These are phyloP conservation scores for Alternaria brassicae DNA, from an alignment of 2,329 filamentous ascomycete species.

Conservation along the genomic window DNA sequence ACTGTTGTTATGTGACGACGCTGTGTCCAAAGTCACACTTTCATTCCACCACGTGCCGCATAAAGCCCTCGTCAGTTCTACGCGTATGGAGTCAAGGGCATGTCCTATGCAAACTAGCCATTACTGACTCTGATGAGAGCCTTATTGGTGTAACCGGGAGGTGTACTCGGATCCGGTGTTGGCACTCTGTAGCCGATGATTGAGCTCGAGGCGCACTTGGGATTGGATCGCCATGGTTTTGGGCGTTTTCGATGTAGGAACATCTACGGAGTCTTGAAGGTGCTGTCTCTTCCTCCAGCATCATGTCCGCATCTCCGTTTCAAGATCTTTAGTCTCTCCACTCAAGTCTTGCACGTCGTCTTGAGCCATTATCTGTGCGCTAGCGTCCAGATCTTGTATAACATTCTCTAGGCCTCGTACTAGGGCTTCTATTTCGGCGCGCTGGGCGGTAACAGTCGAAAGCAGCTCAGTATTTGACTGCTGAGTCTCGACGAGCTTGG, in stretches of 20 bases:
- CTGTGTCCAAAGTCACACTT: not conserved
- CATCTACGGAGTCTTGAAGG: not conserved
- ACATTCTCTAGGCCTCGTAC: slow-evolving; percentile 63
- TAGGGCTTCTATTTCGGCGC: slow-evolving; percentile 64
- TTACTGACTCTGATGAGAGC: not conserved
- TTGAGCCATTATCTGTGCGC: slow-evolving; percentile 51
- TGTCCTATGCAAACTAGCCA: not conserved
- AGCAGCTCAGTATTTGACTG: slow-evolving; percentile 62
- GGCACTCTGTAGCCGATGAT: not conserved
- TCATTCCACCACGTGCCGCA: not conserved
- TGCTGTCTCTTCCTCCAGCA: not conserved
- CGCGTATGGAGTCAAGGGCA: not conserved
- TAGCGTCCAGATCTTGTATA: slow-evolving; percentile 63
- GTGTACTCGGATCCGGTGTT: not conserved
- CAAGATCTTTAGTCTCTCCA: slow-evolving; percentile 45
- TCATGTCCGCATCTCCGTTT: slow-evolving; percentile 48
- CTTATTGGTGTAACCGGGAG: not conserved
- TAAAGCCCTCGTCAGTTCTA: not conserved
- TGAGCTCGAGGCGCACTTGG: not conserved
- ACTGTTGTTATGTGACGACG: not conserved
- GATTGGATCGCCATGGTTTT: not conserved
- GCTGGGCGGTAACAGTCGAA: slow-evolving; percentile 60
- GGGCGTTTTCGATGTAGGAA: not conserved
- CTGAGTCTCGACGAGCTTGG: slow-evolving; percentile 59
- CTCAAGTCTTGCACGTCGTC: slow-evolving; percentile 48